Conservation (phyloP, 495 filamentous ascomycete species). For the Trichoderma reesei region DNA sequence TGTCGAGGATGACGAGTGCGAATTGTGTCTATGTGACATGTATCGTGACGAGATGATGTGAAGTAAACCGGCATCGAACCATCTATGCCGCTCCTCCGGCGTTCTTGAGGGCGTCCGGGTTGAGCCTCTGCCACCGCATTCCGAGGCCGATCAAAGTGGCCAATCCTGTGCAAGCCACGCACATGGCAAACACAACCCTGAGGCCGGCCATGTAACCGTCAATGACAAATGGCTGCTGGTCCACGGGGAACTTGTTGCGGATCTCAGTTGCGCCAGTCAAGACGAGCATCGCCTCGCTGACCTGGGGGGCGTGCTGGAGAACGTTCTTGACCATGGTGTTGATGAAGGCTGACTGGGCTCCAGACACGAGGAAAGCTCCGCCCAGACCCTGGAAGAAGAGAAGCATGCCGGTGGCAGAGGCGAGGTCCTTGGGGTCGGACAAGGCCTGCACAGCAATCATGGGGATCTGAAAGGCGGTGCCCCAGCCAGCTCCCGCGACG, state of each 20-base stretch:
- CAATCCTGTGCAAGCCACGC: conserved; percentile 23
- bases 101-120: conserved; percentile 11
- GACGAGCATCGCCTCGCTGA: conserved; percentile 33
- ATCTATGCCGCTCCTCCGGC: neutral
- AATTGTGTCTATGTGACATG: neutral
- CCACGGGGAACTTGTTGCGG: conserved; percentile 29
- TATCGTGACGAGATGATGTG: neutral
- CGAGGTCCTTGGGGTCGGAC: conserved; percentile 36
- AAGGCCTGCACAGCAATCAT: conserved; percentile 41
- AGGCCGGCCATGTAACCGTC: conserved; percentile 45
- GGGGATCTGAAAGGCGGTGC: conserved; percentile 43
- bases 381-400: conserved; percentile 45
- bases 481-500: conserved; percentile 47
- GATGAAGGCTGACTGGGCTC: conserved; percentile 38
- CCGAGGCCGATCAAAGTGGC: conserved; percentile 13
- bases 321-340: conserved; percentile 31
- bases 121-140: conserved; percentile 13
- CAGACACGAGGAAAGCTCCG: conserved; percentile 37
- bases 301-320: conserved; percentile 26
- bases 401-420: conserved; percentile 44
- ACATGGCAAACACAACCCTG: conserved; percentile 31
- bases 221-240: conserved; percentile 34
- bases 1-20: no score
- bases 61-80: neutral
- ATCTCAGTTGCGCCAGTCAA: conserved; percentile 44